Conservation (phyloP, 768 basidiomycete species). For the Amanita inopinata region DNA sequence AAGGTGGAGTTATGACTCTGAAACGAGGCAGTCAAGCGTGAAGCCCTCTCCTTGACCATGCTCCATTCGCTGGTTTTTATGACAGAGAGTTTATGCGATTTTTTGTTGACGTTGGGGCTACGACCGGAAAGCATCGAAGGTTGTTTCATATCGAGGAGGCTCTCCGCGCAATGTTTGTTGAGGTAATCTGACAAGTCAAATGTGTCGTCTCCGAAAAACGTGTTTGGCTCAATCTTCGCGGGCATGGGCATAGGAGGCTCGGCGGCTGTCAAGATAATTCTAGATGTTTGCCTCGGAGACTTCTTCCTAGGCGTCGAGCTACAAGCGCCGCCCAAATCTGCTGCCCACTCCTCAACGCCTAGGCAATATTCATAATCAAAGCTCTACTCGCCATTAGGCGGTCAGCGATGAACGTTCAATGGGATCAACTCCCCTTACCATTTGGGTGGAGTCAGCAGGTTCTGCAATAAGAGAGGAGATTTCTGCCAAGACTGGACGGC, state of each 20-base stretch:
- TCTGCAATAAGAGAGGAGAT: neutral
- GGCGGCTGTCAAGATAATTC: neutral
- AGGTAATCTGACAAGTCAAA: constrained; percentile 1
- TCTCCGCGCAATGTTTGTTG: neutral
- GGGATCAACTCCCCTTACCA: neutral
- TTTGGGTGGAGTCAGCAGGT: neutral
- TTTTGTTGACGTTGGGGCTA: too few species aligned
- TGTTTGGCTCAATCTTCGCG: too few species aligned
- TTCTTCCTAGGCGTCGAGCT: neutral
- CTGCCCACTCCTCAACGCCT: neutral
- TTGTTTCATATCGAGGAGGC: neutral
- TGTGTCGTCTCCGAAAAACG: neutral
- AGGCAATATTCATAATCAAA: neutral
- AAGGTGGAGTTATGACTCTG: neutral
- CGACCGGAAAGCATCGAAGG: neutral
- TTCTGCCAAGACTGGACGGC: neutral
- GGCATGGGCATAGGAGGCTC: too few species aligned
- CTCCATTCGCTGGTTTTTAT: too few species aligned
- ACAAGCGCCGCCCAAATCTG: neutral
- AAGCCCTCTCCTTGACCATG: too few species aligned
- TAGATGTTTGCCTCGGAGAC: neutral
- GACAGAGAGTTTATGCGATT: too few species aligned
- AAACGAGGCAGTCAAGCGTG: neutral
- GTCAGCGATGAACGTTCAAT: neutral
- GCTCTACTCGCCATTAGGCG: neutral